Base-by-base conservation (phyloP, 2,329 filamentous ascomycete genomes). In the Ophiostoma quercus region DNA sequence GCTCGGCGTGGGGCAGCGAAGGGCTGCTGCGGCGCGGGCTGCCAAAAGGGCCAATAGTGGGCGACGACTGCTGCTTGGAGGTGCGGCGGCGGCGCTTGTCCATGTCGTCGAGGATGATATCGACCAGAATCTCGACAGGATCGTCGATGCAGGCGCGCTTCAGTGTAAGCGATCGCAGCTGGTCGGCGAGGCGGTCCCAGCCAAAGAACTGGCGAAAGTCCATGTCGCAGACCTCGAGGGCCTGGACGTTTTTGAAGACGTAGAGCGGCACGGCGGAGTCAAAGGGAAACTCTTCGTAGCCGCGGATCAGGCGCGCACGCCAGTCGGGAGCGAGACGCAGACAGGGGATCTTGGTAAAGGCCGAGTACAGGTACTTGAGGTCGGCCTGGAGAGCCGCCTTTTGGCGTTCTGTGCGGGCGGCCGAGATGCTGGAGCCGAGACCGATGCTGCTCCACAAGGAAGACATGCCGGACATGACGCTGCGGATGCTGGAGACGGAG, bases 141-240 rank as follows among this genome's bases (percentile, higher is more conserved):
- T 99, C 94, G 73, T 97, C 93, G 63, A 99, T 84, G 73, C 90
- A 88, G 69, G 92, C 94, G 74, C 93, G 88, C 80, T 93, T 97
- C 73, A 99, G 83, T 2, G 92, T 95, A 73, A 99, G 83, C 72
- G 92, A 96, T 71, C 93, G 89, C 73, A 99, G 82, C 78, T 97
- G 94, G 77, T 99, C 95, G 9, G 95, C 91, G 70, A 98, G 81
- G 71, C 91, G 88, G 78, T 99, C 94, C 95, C 95, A 99, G 71
- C 95, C 95, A 79, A 93, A 97, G 80, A 98, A 97, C 75, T 97
- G 94, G 72, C 95, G 88, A 77, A 97, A 97, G 79, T 99, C 95
- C 77, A 98, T 90, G 80, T 96, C 94, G 80, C 90, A 94, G 68
- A 99, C 92, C 79, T 99, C 95, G 73, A 99, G 84, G 29, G 92